Base-by-base conservation (phyloP, 192 early-diverging fungal species). In the Helicostylum pulchrum region DNA sequence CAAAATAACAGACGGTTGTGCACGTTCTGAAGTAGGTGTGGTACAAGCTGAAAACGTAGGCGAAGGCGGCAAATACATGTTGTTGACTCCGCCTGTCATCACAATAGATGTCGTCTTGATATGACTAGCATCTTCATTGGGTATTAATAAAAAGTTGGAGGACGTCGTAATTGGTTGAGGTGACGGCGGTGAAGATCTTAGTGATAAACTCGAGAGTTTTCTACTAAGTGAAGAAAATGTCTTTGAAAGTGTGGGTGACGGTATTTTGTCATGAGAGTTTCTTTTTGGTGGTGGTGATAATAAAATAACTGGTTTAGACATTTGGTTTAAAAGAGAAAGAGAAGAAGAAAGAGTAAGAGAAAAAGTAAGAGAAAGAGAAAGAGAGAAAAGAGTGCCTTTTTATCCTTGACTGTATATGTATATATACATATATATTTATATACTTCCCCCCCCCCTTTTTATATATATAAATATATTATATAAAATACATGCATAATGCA, bases 271-370 rank as follows among this genome's bases (percentile, higher is more conserved):
- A 48, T 12, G 4, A 17, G 46, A 48, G 4, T 19, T 15, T 48
- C 46, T 48, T 19, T 48, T 44, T 23, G 42, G 42, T 21, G 56
- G 56, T 21, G 56, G 56, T 44, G 56, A 59, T 59, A 59, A 26
- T 44, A 59, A 15, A 39, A 59, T 59, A 4, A 58, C 42, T 11
- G 56, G 56, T 23, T 48, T 12, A 56, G 54, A 42, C 30, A 57
- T 10, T 19, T 10, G 20, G 8, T 23, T 10, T 3, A 26, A 30
- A 26, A 30, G 3, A 52, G 10, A 30, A 10, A 52, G 23, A 9
- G 8, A 30, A 52, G 30, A 19, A 30, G 7, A 30, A 2, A 52
- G 19, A 26, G 20, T 23, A 8, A 52, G 50, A 52, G 20, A 52
- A 17, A 52, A 26, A 52, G 50, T 6, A 26, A 52, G n/a, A n/a